A percentile compares a stretch with the other conserved stretches of the same genome.
Conservation (phyloP, 2,329 filamentous ascomycete genomes). For the Penicillium italicum region DNA sequence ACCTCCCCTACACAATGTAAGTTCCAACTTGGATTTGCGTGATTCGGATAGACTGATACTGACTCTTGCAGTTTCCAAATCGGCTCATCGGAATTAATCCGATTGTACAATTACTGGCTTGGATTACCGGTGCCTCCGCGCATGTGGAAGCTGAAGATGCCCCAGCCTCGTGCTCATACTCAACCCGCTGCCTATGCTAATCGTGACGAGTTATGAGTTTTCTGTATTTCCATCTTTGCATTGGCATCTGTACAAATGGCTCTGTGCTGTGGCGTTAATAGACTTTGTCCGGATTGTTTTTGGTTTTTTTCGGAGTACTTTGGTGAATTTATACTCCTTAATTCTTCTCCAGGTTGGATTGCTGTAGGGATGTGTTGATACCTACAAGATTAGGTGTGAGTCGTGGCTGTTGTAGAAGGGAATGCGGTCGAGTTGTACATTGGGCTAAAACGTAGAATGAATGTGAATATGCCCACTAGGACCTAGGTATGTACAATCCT, state of each 20-base stretch:
- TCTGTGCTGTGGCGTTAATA: constrained; percentile 14
- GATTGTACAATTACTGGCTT: constrained; percentile 61
- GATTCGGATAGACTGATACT: constrained; percentile 3
- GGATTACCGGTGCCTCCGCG: constrained; percentile 58
- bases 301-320: background rate
- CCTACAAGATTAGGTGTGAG: background rate
- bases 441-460: background rate
- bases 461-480: background rate
- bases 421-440: background rate
- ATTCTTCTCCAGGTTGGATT: background rate
- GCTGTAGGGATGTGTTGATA: background rate
- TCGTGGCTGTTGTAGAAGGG: background rate
- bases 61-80: constrained; percentile 48
- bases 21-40: constrained; percentile 37
- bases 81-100: constrained; percentile 50
- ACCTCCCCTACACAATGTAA: constrained; percentile 67
- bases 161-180: constrained; percentile 21
- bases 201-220: constrained; percentile 42
- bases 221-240: constrained; percentile 10
- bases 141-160: constrained; percentile 52
- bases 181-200: background rate
- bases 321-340: background rate
- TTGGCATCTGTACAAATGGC: constrained; percentile 19
- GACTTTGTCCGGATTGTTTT: constrained; percentile 1
- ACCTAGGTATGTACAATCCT: background rate